Evolutionary conservation across 306 rosid species (phyloP).

Genomic region (Inga oerstediana): DNA sequence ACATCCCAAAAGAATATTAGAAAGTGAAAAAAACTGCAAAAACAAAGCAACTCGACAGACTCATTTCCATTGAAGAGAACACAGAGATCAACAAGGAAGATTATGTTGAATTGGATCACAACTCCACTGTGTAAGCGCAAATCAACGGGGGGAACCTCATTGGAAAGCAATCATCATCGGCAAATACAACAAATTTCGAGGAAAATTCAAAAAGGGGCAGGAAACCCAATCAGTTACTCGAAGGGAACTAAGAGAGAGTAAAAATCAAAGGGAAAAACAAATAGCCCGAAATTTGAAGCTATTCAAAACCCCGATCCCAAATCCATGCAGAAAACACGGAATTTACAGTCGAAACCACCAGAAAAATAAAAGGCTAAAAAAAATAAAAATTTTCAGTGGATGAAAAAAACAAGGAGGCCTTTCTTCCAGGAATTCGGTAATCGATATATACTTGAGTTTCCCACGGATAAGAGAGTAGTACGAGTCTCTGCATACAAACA

Average conservation of each 20-base stretch:
- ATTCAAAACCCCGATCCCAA: slow-evolving; percentile 34
- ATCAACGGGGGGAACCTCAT: background rate
- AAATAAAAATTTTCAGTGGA: background rate
- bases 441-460: background rate
- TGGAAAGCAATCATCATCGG: slow-evolving; percentile 28
- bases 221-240: background rate
- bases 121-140: slow-evolving; percentile 4
- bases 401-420: background rate
- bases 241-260: background rate
- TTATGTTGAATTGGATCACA: background rate
- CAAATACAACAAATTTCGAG: background rate
- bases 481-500: background rate
- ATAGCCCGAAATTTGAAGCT: slow-evolving; percentile 7
- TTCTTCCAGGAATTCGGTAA: background rate
- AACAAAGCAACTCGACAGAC: slow-evolving; percentile 8
- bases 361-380: background rate
- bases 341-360: slow-evolving; percentile 33
- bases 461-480: background rate
- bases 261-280: background rate
- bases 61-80: slow-evolving; percentile 5
- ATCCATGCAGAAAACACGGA: slow-evolving; percentile 34
- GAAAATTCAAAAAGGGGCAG: background rate
- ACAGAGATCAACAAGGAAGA: slow-evolving; percentile 5
- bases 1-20: background rate
- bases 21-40: background rate